These are phyloP conservation scores for Inga oerstediana DNA, from an alignment of 306 rosid genomes.

Conservation along the genomic window DNA sequence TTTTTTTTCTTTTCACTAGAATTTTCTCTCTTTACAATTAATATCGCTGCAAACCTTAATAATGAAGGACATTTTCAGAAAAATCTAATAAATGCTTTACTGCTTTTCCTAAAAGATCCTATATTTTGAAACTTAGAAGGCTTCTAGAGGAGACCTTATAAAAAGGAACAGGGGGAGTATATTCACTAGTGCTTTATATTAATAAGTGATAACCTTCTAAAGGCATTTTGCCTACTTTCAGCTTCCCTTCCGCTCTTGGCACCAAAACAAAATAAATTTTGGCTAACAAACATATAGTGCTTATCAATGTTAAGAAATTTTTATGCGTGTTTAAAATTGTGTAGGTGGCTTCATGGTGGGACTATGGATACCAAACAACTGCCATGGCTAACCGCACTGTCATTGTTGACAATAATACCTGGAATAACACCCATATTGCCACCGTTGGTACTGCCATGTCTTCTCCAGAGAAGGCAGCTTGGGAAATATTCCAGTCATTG, in stretches of 20 bases:
- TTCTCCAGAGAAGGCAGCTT: slow-evolving; percentile 98
- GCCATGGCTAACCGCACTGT: slow-evolving; percentile 99
- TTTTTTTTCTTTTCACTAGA: not conserved
- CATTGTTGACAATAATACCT: slow-evolving; percentile 97
- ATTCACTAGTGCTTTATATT: slow-evolving; percentile 14
- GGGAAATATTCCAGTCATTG: slow-evolving; percentile 96
- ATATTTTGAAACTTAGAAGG: not conserved
- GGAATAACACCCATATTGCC: slow-evolving; percentile 99
- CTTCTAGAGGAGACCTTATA: not conserved
- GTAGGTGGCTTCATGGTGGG: slow-evolving; percentile 99
- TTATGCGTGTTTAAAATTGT: slow-evolving; percentile 30
- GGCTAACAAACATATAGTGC: not conserved
- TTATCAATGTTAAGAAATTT: slow-evolving; percentile 1
- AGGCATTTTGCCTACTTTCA: not conserved
- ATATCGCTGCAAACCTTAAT: not conserved
- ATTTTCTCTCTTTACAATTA: not conserved
- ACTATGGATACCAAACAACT: slow-evolving; percentile 98
- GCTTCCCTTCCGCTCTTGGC: not conserved
- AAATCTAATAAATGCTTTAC: not conserved
- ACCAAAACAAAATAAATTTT: slow-evolving; percentile 17
- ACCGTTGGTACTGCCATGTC: slow-evolving; percentile 99
- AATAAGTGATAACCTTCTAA: not conserved
- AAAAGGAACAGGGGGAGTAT: not conserved
- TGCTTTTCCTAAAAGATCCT: not conserved
- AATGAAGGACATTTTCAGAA: not conserved